Evolutionary conservation across 345 rosid species (phyloP), one percentile per base, ranked within the genome.

Genomic region (Zanthoxylum bungeanum): DNA sequence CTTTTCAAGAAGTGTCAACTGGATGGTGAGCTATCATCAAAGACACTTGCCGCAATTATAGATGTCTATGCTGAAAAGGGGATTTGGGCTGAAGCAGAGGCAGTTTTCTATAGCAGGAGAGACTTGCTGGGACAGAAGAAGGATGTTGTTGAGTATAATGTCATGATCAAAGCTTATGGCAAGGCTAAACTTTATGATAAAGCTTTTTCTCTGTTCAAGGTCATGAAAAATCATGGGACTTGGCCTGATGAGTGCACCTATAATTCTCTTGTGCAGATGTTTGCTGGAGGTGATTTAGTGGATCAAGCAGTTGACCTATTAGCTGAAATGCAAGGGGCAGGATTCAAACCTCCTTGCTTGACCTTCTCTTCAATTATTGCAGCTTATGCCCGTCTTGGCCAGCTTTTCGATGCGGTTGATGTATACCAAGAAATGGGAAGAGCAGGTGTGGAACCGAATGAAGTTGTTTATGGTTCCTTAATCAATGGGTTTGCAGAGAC

Each of bases 81-180:
- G 39, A 68, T 91, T 76, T 88, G 94, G 91, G 85, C 82, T 66
- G 98, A 93, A 81, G 91, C 97, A 0, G 96, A 93, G 80, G 75
- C 80, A 71, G 77, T 88, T 49, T 89, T 93, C 76, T 72, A 83
- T 57, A 66, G 89, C 19, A 89, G 83, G 73, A 87, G 85, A 61
- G 79, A 73, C 60, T 52, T 72, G 60, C 64, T 42, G 39, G 84
- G 80, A 70, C 85, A 76, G 70, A 86, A 81, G 79, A 89, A 81
- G 68, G 88, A 81, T 78, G 83, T 89, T 73, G 51, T 85, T 77
- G 96, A 91, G 61, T 91, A 88, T 47, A 91, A 93, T 68, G 93
- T 90, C 66, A 88, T 91, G 98, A 70, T 93, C 74, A 93, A 91
- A 84, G 96, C 94, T 68, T 93, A 87, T 79, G 98, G 98, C n/a